Evolutionary conservation across 768 basidiomycete species (phyloP).

Genomic region (Cubamyces lactineus): DNA sequence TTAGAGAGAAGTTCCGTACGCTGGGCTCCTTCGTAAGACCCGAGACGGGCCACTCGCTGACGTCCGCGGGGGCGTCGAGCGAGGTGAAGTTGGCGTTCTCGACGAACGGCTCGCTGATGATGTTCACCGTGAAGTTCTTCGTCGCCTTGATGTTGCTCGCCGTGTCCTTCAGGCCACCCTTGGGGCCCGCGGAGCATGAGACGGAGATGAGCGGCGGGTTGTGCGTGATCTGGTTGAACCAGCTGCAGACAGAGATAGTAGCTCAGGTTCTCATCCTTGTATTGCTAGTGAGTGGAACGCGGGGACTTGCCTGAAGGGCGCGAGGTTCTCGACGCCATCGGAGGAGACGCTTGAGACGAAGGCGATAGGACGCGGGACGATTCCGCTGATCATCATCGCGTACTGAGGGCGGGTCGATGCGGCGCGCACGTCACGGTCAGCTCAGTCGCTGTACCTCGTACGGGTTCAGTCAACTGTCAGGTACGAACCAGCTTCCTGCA

Average conservation of each 20-base stretch:
- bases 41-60: constrained; percentile 46
- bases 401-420: constrained; percentile 29
- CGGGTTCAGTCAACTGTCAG: too few relatives aligned
- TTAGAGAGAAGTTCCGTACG: constrained; percentile 25
- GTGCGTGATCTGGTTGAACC: constrained; percentile 36
- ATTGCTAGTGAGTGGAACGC: too few relatives aligned
- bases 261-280: too few relatives aligned
- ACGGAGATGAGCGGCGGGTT: constrained; percentile 50
- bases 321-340: constrained; percentile 43
- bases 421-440: too few relatives aligned
- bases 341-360: constrained; percentile 43
- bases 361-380: constrained; percentile 48
- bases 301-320: constrained; percentile 43
- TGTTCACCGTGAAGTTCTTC: constrained; percentile 56
- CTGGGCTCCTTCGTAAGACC: constrained; percentile 47
- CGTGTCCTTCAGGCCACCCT: constrained; percentile 44
- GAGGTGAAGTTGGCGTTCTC: constrained; percentile 43
- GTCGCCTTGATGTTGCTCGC: constrained; percentile 48
- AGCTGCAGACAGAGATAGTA: too few relatives aligned
- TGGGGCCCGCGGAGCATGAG: constrained; percentile 35
- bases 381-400: constrained; percentile 41
- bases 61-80: constrained; percentile 41
- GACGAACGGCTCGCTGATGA: constrained; percentile 55
- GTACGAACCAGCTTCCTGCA: constrained; percentile 17
- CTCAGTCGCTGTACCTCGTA: too few relatives aligned